Conservation (phyloP, 805 yeast genomes). For the Hanseniaspora clermontiae region DNA sequence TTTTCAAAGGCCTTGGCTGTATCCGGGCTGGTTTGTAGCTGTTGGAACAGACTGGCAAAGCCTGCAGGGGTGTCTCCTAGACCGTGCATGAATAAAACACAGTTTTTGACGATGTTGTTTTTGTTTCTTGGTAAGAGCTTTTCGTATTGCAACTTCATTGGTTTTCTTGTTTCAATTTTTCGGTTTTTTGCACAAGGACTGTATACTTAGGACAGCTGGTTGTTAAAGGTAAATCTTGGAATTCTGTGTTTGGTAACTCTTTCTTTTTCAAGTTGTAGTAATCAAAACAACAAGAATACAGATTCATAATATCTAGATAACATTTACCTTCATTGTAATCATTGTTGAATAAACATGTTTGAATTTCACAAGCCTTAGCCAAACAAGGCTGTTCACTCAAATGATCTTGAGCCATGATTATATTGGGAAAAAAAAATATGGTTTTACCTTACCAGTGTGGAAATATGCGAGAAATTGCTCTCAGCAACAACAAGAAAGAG, state of each 20-base stretch:
- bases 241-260: background rate
- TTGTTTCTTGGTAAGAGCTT: conserved; percentile 1
- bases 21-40: conserved; percentile 29
- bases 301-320: conserved; percentile 48
- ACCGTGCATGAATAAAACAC: conserved; percentile 70
- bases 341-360: conserved; percentile 54
- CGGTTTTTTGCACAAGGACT: background rate
- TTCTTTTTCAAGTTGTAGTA: conserved; percentile 36
- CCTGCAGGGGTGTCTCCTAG: conserved; percentile 86
- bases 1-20: conserved; percentile 34
- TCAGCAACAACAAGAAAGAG: too few species aligned
- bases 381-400: conserved; percentile 41
- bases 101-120: conserved; percentile 1
- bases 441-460: too few species aligned
- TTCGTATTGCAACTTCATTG: conserved; percentile 5
- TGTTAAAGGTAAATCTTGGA: conserved; percentile 3
- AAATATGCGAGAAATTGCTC: too few species aligned
- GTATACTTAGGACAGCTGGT: conserved; percentile 12
- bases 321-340: conserved; percentile 67
- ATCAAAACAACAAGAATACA: conserved; percentile 61
- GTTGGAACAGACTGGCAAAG: conserved; percentile 70
- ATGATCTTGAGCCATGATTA: conserved; percentile 1
- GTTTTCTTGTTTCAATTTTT: conserved; percentile 3
- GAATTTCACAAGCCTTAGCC: conserved; percentile 70
- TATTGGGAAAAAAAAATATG: too few species aligned